phyloP scores from a whole-genome alignment of 176 grass and related monocot species.

The Neostapfia colusana region DNA sequence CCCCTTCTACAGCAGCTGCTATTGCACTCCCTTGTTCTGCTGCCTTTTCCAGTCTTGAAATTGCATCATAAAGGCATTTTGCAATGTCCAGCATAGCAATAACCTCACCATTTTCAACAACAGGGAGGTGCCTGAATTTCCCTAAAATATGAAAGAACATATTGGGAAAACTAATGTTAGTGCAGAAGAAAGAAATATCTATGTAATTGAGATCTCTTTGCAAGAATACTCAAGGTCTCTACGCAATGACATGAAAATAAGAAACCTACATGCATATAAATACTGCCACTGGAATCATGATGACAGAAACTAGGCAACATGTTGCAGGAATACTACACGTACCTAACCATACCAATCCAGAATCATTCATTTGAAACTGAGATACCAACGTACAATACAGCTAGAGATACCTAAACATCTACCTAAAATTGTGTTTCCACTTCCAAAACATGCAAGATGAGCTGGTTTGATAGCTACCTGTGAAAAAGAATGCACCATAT shows the following conservation, averaged over 20 bases:
- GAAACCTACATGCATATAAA: constrained; percentile 8
- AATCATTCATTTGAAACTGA: constrained; percentile 7
- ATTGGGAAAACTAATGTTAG: constrained; percentile 30
- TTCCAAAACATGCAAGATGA: constrained; percentile 14
- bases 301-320: constrained; percentile 21
- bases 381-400: constrained; percentile 29
- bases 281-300: constrained; percentile 18
- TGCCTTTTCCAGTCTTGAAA: constrained; percentile 91
- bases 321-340: constrained; percentile 11
- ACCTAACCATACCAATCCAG: constrained; percentile 2
- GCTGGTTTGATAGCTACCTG: not conserved
- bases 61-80: constrained; percentile 95
- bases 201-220: not conserved
- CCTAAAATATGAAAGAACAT: constrained; percentile 59
- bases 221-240: constrained; percentile 1
- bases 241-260: constrained; percentile 30
- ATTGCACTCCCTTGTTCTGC: constrained; percentile 94
- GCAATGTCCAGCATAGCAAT: constrained; percentile 99
- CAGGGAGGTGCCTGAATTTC: constrained; percentile 99
- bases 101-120: constrained; percentile 98
- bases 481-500: constrained; percentile 12
- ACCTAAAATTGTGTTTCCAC: constrained; percentile 27
- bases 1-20: constrained; percentile 94
- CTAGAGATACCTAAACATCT: constrained; percentile 15
- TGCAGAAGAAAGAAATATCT: constrained; percentile 27